Evolutionary conservation across 768 basidiomycete genomes (phyloP).

Genomic region (Hemileccinum impolitum): DNA sequence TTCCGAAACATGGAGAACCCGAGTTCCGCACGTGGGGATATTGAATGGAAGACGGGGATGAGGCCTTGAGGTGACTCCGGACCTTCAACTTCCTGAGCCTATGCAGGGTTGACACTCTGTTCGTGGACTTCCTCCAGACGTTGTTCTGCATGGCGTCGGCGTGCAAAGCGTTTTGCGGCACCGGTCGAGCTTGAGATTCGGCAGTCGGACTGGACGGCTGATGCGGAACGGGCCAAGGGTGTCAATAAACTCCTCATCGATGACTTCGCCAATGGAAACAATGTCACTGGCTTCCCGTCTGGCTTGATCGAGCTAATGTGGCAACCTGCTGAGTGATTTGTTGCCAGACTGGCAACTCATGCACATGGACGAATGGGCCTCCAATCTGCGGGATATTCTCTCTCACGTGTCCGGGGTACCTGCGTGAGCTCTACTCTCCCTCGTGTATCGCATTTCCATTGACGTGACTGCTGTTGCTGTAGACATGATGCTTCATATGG

Average conservation of each 20-base stretch:
- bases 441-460: slow-evolving; percentile 14
- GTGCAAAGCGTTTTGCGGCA: slow-evolving; percentile 40
- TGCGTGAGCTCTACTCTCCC: slow-evolving; percentile 20
- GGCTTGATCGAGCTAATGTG: slow-evolving; percentile 29
- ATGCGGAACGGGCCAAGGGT: no score
- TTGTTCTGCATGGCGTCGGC: slow-evolving; percentile 36
- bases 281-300: slow-evolving; percentile 33
- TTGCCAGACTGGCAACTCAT: slow-evolving; percentile 42
- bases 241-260: slow-evolving; percentile 27
- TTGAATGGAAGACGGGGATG: slow-evolving; percentile 32
- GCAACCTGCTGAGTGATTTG: slow-evolving; percentile 37
- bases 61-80: slow-evolving; percentile 28
- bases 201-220: no score
- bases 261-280: slow-evolving; percentile 36
- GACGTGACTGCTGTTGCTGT: not conserved
- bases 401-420: slow-evolving; percentile 41
- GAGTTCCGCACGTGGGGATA: slow-evolving; percentile 36
- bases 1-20: slow-evolving; percentile 21
- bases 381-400: slow-evolving; percentile 35
- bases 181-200: no score
- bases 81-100: not conserved
- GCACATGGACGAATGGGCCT: slow-evolving; percentile 41
- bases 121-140: slow-evolving; percentile 25
- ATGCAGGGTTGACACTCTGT: not conserved
- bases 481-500: slow-evolving; percentile 37